These are phyloP conservation scores for Solanum hybrid DNA, from an alignment of 305 asterid genomes.

Conservation along the genomic window DNA sequence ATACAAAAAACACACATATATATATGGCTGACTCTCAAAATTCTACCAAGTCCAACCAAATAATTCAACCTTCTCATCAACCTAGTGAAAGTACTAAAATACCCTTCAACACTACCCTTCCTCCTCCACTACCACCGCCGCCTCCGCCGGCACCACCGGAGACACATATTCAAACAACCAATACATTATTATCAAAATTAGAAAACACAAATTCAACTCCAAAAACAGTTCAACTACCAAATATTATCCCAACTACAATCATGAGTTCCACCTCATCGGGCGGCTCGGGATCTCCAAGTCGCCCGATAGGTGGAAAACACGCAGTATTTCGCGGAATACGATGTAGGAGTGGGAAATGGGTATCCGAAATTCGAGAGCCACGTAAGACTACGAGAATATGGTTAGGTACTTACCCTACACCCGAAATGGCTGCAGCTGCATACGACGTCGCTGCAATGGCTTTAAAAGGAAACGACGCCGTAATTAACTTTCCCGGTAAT, in stretches of 20 bases:
- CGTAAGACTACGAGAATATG: slow-evolving; percentile 67
- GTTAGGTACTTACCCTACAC: slow-evolving; percentile 67
- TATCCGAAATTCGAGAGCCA: slow-evolving; percentile 71
- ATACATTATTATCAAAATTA: not conserved
- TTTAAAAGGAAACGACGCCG: slow-evolving; percentile 29
- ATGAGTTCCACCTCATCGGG: slow-evolving; percentile 6
- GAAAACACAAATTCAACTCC: not conserved
- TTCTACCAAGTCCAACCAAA: not conserved
- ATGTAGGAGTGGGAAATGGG: slow-evolving; percentile 37
- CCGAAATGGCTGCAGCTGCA: slow-evolving; percentile 41
- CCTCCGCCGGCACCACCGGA: not conserved
- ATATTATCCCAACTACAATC: not conserved
- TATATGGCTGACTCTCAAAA: not conserved
- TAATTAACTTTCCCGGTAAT: slow-evolving; percentile 37
- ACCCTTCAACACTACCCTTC: not conserved
- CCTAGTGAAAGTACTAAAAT: not conserved
- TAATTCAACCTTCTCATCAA: not conserved
- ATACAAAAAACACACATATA: not conserved
- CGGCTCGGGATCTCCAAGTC: not conserved
- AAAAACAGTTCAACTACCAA: not conserved
- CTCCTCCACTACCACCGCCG: not conserved
- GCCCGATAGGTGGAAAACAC: slow-evolving; percentile 20
- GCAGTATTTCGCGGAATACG: slow-evolving; percentile 25
- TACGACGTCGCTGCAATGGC: slow-evolving; percentile 35
- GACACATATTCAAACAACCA: not conserved